These are phyloP conservation scores for Gastrodia elata DNA, from an alignment of 106 monocot genomes.

Conservation along the genomic window DNA sequence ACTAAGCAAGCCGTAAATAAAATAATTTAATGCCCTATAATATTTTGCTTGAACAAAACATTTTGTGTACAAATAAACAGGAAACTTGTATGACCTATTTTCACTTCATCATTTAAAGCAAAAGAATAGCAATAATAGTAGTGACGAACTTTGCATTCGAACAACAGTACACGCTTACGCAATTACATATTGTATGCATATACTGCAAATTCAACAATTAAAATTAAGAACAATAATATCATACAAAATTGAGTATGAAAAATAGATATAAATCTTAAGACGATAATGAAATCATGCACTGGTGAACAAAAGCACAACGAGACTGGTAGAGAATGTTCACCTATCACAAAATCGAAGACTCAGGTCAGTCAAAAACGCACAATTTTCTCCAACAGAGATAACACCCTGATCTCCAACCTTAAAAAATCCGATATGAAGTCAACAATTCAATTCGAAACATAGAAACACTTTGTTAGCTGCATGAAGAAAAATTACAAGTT, in stretches of 20 bases:
- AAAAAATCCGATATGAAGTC: conserved; percentile 4
- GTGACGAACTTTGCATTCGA: no score
- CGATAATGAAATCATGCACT: not conserved
- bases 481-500: not conserved
- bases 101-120: not conserved
- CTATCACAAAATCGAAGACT: conserved; percentile 83
- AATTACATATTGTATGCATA: not conserved
- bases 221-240: not conserved
- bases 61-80: not conserved
- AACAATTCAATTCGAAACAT: not conserved
- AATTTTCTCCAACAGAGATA: conserved; percentile 65
- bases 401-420: conserved; percentile 82
- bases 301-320: not conserved
- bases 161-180: no score
- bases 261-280: not conserved
- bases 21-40: not conserved
- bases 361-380: conserved; percentile 64
- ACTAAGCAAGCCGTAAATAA: no score
- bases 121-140: not conserved
- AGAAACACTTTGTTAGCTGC: not conserved
- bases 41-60: not conserved
- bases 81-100: not conserved
- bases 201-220: not conserved
- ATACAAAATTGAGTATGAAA: not conserved
- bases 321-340: conserved; percentile 25